phyloP scores from a whole-genome alignment of 2,329 filamentous ascomycete species.

The Trichoderma endophyticum region DNA sequence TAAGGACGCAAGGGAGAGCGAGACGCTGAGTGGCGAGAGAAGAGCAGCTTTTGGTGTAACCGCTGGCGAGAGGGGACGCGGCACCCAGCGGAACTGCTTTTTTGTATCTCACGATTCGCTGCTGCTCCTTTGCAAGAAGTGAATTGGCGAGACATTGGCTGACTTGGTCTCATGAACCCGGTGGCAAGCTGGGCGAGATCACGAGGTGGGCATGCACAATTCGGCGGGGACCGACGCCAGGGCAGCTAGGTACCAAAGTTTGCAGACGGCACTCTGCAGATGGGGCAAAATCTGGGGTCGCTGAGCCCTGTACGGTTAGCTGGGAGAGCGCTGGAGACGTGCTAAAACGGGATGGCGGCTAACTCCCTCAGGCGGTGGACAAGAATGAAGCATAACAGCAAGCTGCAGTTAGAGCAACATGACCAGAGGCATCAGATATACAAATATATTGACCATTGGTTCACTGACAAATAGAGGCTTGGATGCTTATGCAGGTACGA shows the following conservation, averaged over 20 bases:
- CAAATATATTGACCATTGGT: not conserved
- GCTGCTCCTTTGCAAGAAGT: not conserved
- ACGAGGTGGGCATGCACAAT: slow-evolving; percentile 17
- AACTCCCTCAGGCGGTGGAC: not conserved
- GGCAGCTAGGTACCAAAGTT: not conserved
- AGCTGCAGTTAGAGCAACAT: not conserved
- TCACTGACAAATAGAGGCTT: not conserved
- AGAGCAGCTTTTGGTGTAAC: not conserved
- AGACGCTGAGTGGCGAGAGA: not conserved
- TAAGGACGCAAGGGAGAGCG: slow-evolving; percentile 1
- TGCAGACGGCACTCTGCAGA: not conserved
- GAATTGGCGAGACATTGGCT: not conserved
- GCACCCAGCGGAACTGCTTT: not conserved
- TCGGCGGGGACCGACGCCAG: slow-evolving; percentile 5
- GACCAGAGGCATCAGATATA: not conserved
- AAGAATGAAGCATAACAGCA: not conserved
- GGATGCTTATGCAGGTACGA: not conserved
- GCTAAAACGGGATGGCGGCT: not conserved
- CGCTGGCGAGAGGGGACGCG: not conserved
- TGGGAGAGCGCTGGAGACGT: not conserved
- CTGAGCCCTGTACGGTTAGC: not conserved
- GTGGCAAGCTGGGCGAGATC: slow-evolving; percentile 13
- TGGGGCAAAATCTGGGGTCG: slow-evolving; percentile 16
- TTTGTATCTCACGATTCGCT: not conserved
- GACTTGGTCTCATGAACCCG: slow-evolving; percentile 11